phyloP scores from a whole-genome alignment of 2,329 filamentous ascomycete species.

The Macrophomina phaseolina region DNA sequence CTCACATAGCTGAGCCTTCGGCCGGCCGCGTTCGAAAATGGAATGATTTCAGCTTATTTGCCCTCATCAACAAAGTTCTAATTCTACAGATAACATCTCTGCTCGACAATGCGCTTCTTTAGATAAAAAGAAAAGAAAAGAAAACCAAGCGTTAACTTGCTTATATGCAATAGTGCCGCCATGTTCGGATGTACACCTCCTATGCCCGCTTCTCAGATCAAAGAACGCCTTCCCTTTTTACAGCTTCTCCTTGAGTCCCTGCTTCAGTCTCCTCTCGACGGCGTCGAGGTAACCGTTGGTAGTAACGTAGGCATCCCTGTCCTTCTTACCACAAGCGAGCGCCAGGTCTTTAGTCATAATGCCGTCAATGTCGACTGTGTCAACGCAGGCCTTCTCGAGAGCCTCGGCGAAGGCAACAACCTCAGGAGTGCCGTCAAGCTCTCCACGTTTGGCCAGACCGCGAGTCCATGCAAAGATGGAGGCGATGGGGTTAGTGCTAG shows the following conservation, averaged over 20 bases:
- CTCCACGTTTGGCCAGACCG: conserved; percentile 88
- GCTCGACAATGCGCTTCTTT: not conserved
- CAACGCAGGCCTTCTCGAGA: conserved; percentile 90
- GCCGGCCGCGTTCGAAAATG: too few species aligned
- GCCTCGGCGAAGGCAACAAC: conserved; percentile 88
- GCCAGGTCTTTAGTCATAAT: conserved; percentile 99
- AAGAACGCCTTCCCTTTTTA: conserved; percentile 44
- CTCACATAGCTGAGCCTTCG: too few species aligned
- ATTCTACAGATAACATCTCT: not conserved
- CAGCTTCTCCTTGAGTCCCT: conserved; percentile 77
- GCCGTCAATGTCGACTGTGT: conserved; percentile 90
- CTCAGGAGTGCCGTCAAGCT: conserved; percentile 91
- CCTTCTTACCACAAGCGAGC: conserved; percentile 89
- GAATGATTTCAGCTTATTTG: not conserved
- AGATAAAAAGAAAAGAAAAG: too few species aligned
- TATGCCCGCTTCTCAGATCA: not conserved
- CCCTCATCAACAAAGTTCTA: not conserved
- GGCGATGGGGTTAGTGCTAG: conserved; percentile 97
- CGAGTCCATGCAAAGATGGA: conserved; percentile 99
- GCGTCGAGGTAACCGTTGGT: conserved; percentile 88
- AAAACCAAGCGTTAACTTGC: not conserved
- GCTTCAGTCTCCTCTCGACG: conserved; percentile 88
- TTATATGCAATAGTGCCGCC: conserved; percentile 5
- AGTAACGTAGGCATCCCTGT: conserved; percentile 84
- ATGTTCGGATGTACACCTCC: not conserved